Evolutionary conservation across 495 filamentous ascomycete genomes (phyloP), one percentile per base, ranked within the genome.

Genomic region (Astrocystis sublimbata): DNA sequence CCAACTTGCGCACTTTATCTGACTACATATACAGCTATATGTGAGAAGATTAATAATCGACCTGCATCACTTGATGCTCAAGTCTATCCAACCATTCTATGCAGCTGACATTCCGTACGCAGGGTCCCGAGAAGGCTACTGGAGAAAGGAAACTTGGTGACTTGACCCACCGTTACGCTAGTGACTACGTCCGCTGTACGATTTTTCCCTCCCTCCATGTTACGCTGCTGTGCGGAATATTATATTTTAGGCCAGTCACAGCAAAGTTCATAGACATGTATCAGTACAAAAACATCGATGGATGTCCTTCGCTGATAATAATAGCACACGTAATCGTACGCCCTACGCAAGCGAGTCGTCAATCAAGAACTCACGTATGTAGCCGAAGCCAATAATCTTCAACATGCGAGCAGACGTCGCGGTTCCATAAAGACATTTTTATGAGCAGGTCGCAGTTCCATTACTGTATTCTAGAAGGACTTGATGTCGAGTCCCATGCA

Each of bases 391-490:
- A 35, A 8, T 13, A 17, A 31, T 49, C n/a, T n/a, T n/a, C n/a
- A 23, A 47, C 56, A 6, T 2, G 13, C 31, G 30, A 38, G 21
- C 9, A n/a, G 12, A n/a, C n/a, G n/a, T n/a, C n/a, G n/a, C n/a
- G n/a, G n/a, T n/a, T n/a, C n/a, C n/a, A n/a, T n/a, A n/a, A n/a
- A n/a, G n/a, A n/a, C n/a, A n/a, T n/a, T n/a, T n/a, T n/a, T n/a
- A n/a, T n/a, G n/a, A n/a, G n/a, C n/a, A n/a, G n/a, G n/a, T n/a
- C n/a, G n/a, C n/a, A n/a, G n/a, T n/a, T n/a, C n/a, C n/a, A n/a
- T n/a, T n/a, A 33, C 24, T 10, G 21, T 13, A 31, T 49, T 59
- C 43, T 41, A 59, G 56, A 50, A 59, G 43, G 3, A 59, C 40
- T 59, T 23, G 33, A 8, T 40, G 12, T 15, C 23, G 6, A 26